A percentile compares a stretch with the other conserved stretches of the same genome.
Evolutionary conservation across 2,329 filamentous ascomycete genomes (phyloP).

Genomic region (Lachnellula cervina): DNA sequence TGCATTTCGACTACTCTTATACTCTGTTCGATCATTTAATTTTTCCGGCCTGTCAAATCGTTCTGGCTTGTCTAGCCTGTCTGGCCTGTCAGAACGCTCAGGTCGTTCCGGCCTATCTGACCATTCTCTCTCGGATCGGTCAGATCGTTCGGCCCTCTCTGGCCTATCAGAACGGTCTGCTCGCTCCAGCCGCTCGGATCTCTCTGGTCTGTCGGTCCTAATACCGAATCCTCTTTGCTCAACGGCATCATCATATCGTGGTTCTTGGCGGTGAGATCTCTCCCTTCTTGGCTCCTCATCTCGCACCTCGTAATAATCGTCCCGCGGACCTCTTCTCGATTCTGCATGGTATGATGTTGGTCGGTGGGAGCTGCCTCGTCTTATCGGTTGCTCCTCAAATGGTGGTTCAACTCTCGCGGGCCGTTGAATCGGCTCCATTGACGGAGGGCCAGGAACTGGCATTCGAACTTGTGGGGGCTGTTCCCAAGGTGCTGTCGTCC

Average conservation of each 20-base stretch:
- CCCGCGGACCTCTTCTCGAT: slow-evolving; percentile 17
- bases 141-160: slow-evolving; percentile 9
- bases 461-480: slow-evolving; percentile 39
- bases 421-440: slow-evolving; percentile 28
- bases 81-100: slow-evolving; percentile 5
- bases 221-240: slow-evolving; percentile 27
- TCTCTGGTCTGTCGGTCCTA: slow-evolving; percentile 14
- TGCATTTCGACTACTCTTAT: slow-evolving; percentile 16
- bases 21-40: slow-evolving; percentile 18
- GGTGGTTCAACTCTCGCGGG: slow-evolving; percentile 21
- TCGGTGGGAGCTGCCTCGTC: slow-evolving; percentile 34
- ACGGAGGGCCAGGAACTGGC: slow-evolving; percentile 34
- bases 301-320: slow-evolving; percentile 30
- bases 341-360: slow-evolving; percentile 30
- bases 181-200: slow-evolving; percentile 8
- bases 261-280: slow-evolving; percentile 19
- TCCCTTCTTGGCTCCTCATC: slow-evolving; percentile 26
- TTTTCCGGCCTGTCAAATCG: slow-evolving; percentile 2
- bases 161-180: slow-evolving; percentile 6
- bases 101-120: slow-evolving; percentile 11
- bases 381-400: slow-evolving; percentile 16
- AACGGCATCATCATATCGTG: slow-evolving; percentile 25
- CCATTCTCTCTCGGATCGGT: slow-evolving; percentile 14
- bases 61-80: not conserved
- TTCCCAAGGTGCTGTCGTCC: slow-evolving; percentile 38